Percentiles rank a stretch among this genome's conserved stretches.
These are phyloP conservation scores for Paecilomyces dactylethromorphus DNA, from an alignment of 2,329 filamentous ascomycete species.

Conservation along the genomic window DNA sequence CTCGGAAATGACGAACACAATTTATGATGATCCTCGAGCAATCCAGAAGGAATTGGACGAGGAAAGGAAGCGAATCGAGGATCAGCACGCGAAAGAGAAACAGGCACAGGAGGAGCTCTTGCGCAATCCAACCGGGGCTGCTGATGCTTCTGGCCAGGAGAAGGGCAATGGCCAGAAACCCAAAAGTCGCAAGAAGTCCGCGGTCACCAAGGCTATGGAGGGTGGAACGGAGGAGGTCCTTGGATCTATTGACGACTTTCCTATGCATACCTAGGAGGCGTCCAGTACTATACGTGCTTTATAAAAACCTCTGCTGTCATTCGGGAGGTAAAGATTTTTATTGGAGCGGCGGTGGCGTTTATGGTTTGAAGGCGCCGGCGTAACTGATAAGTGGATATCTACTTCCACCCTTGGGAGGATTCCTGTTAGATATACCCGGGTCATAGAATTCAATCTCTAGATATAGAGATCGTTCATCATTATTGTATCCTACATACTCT, in stretches of 20 bases:
- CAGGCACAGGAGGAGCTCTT: constrained; percentile 37
- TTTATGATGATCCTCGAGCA: constrained; percentile 34
- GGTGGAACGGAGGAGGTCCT: constrained; percentile 36
- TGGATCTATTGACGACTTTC: constrained; percentile 31
- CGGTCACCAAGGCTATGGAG: constrained; percentile 14
- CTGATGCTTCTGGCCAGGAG: constrained; percentile 20
- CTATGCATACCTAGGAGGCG: constrained; percentile 8
- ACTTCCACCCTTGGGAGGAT: neutral
- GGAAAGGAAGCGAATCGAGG: constrained; percentile 40
- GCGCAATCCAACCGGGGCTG: constrained; percentile 30
- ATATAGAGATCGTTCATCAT: neutral
- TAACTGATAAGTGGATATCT: neutral
- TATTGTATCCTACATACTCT: neutral
- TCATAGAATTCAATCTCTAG: neutral
- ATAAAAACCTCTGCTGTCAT: neutral
- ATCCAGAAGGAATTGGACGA: constrained; percentile 38
- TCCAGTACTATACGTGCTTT: constrained; percentile 2
- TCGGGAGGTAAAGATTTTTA: neutral
- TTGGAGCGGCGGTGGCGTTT: neutral
- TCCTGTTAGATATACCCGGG: neutral
- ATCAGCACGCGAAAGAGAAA: constrained; percentile 40
- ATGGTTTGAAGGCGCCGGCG: neutral
- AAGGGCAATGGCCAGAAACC: constrained; percentile 21
- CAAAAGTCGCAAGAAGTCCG: constrained; percentile 25
- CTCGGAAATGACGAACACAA: constrained; percentile 40